These are phyloP conservation scores for Tribonema minus DNA, from an alignment of 108 stramenopile genomes.

Conservation along the genomic window DNA sequence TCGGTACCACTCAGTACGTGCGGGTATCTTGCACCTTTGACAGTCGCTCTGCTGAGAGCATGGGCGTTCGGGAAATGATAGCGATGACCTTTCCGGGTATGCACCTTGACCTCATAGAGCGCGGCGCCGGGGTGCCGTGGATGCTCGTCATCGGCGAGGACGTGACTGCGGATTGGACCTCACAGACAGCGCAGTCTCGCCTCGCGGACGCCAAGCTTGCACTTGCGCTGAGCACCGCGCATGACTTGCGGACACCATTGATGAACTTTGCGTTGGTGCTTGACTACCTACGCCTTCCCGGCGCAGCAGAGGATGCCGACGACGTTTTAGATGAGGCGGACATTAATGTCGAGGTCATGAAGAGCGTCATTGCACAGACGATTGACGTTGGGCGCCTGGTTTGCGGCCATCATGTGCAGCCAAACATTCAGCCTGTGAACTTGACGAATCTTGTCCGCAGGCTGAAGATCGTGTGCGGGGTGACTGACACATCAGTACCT, in stretches of 20 bases:
- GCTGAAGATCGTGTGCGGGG: neutral
- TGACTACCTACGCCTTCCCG: neutral
- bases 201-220: neutral
- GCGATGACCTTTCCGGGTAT: neutral
- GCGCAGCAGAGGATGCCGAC: no score
- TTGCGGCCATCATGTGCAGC: neutral
- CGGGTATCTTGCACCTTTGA: neutral
- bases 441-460: neutral
- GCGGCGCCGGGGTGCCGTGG: neutral
- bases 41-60: neutral
- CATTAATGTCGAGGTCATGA: neutral
- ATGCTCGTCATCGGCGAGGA: neutral
- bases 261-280: neutral
- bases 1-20: neutral
- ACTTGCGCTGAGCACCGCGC: neutral
- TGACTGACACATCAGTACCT: neutral
- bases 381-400: neutral
- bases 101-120: neutral
- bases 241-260: neutral
- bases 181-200: neutral
- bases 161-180: neutral
- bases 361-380: neutral
- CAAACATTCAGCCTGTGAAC: neutral
- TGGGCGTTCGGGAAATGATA: neutral
- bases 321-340: no score